phyloP scores from a whole-genome alignment of 148 eudicot genomes.

The Silene latifolia region DNA sequence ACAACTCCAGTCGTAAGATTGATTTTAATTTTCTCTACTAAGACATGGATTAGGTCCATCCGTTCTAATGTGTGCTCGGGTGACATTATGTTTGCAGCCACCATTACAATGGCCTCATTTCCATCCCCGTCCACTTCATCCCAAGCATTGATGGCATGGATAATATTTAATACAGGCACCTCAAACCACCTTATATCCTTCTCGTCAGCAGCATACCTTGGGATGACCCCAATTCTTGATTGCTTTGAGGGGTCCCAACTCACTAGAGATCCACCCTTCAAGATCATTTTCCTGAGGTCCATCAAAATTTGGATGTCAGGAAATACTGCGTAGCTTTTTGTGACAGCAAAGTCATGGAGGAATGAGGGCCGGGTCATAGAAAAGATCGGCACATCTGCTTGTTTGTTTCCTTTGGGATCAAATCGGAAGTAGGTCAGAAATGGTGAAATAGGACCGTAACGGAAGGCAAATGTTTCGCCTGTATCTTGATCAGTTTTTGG shows the following conservation, averaged over 20 bases:
- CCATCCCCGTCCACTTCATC: constrained; percentile 55
- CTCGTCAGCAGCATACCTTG: constrained; percentile 48
- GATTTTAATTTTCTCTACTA: constrained; percentile 44
- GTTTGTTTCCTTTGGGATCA: constrained; percentile 38
- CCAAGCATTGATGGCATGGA: constrained; percentile 67
- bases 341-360: constrained; percentile 57
- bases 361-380: constrained; percentile 38
- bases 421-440: constrained; percentile 49
- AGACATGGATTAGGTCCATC: constrained; percentile 34
- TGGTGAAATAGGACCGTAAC: constrained; percentile 37
- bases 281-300: constrained; percentile 38
- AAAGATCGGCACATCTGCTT: constrained; percentile 46
- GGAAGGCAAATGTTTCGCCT: no score
- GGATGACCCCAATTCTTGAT: constrained; percentile 50
- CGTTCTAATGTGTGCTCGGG: constrained; percentile 47
- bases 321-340: constrained; percentile 36
- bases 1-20: constrained; percentile 42
- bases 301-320: constrained; percentile 46
- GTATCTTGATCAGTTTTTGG: no score
- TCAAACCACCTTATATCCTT: constrained; percentile 55
- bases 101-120: constrained; percentile 48
- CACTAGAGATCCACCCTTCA: constrained; percentile 34
- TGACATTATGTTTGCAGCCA: constrained; percentile 46
- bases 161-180: constrained; percentile 49
- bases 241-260: constrained; percentile 34